Percentiles rank a stretch among this genome's conserved stretches.
Conservation (phyloP, 192 early-diverging fungal species). For the Coemansia sp. region DNA sequence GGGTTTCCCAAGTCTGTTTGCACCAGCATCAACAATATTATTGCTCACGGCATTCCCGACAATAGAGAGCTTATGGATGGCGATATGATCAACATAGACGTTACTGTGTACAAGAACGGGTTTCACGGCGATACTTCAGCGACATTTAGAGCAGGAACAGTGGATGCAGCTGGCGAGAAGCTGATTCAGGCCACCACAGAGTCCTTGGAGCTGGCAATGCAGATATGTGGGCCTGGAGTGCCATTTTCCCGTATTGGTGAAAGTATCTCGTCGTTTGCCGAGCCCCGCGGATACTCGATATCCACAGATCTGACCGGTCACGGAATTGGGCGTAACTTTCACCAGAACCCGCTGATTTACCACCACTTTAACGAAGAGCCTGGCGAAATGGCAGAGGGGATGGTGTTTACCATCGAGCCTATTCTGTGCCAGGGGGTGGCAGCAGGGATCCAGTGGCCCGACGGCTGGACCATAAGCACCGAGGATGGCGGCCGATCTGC, state of each 20-base stretch:
- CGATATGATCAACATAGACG: constrained; percentile 77
- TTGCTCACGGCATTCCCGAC: constrained; percentile 77
- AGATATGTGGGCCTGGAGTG: constrained; percentile 71
- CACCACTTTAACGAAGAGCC: constrained; percentile 74
- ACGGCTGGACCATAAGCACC: constrained; percentile 80
- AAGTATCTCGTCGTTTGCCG: constrained; percentile 54
- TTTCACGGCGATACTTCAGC: constrained; percentile 74
- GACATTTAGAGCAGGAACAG: constrained; percentile 61
- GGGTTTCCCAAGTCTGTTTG: constrained; percentile 75
- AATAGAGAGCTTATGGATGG: constrained; percentile 59
- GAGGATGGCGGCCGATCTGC: constrained; percentile 78
- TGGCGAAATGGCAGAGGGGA: constrained; percentile 69
- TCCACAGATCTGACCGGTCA: constrained; percentile 79
- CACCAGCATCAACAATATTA: constrained; percentile 81
- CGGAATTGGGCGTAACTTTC: constrained; percentile 82
- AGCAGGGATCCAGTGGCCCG: constrained; percentile 74
- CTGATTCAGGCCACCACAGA: constrained; percentile 61
- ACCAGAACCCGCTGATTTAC: constrained; percentile 76
- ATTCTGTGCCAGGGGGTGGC: constrained; percentile 78
- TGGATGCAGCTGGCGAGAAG: constrained; percentile 56
- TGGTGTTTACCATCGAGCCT: constrained; percentile 89
- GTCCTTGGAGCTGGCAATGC: constrained; percentile 60
- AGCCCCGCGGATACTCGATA: constrained; percentile 57
- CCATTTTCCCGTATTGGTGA: constrained; percentile 66
- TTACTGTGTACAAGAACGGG: constrained; percentile 65